Evolutionary conservation across 2,329 filamentous ascomycete species (phyloP).

Genomic region (Zymoseptoria ardabiliae): DNA sequence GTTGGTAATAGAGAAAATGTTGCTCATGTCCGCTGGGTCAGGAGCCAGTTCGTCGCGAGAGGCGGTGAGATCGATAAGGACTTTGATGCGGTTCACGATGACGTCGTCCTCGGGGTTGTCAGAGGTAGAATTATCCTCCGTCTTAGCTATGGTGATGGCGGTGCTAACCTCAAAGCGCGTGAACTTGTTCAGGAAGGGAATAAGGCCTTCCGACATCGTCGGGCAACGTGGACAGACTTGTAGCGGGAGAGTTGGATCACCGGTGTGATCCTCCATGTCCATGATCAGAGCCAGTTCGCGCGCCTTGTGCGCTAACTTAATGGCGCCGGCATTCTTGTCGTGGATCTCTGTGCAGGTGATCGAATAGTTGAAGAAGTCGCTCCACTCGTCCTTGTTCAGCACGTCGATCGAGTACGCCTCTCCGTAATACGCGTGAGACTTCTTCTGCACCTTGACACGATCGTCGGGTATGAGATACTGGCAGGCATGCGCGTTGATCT

Average conservation of each 20-base stretch:
- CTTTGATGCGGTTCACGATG: not conserved
- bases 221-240: not conserved
- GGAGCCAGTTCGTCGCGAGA: not conserved
- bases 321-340: not conserved
- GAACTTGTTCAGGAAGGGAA: not conserved
- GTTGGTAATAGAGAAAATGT: not conserved
- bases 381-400: not conserved
- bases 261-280: not conserved
- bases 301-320: not conserved
- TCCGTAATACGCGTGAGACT: not conserved
- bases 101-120: not conserved
- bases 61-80: not conserved
- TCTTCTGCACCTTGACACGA: not conserved
- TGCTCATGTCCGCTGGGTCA: not conserved
- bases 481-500: not conserved
- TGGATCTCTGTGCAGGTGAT: not conserved
- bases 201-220: not conserved
- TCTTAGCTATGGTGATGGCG: not conserved
- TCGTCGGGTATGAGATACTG: not conserved
- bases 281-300: not conserved
- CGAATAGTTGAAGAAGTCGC: not conserved
- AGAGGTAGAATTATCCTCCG: not conserved
- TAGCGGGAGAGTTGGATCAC: not conserved
- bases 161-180: not conserved
- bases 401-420: not conserved